Conservation (phyloP, 495 filamentous ascomycete species). For the Glutinoglossum americanum region DNA sequence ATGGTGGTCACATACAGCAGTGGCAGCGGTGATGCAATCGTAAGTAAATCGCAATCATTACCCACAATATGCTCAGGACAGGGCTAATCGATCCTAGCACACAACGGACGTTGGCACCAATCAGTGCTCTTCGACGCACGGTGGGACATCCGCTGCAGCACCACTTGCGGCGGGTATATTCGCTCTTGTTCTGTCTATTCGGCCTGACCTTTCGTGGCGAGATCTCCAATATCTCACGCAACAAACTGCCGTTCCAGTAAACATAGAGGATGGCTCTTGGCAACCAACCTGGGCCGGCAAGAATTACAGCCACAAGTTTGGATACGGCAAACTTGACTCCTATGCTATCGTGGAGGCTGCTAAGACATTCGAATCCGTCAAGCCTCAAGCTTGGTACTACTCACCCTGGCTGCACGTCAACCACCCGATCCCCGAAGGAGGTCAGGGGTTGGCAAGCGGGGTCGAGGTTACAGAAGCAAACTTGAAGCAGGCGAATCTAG, state of each 20-base stretch:
- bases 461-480: slow-evolving; percentile 60
- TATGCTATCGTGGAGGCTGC: slow-evolving; percentile 72
- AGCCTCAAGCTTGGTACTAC: slow-evolving; percentile 91
- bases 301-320: slow-evolving; percentile 82
- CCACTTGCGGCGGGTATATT: slow-evolving; percentile 80
- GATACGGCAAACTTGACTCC: slow-evolving; percentile 83
- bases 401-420: slow-evolving; percentile 86
- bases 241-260: slow-evolving; percentile 63
- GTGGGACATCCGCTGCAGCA: slow-evolving; percentile 91
- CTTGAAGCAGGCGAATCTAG: slow-evolving; percentile 62
- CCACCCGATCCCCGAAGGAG: slow-evolving; percentile 67
- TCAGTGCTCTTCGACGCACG: slow-evolving; percentile 54
- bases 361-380: slow-evolving; percentile 67
- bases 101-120: slow-evolving; percentile 86
- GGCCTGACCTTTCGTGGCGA: slow-evolving; percentile 79
- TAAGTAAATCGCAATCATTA: slow-evolving; percentile 12
- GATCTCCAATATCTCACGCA: slow-evolving; percentile 85
- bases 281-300: slow-evolving; percentile 57
- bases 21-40: slow-evolving; percentile 65
- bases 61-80: not conserved
- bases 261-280: slow-evolving; percentile 57
- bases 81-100: slow-evolving; percentile 26
- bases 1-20: slow-evolving; percentile 92
- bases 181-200: slow-evolving; percentile 70
- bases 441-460: slow-evolving; percentile 50